phyloP scores from a whole-genome alignment of 768 basidiomycete species.

The Mrakia blollopis region DNA sequence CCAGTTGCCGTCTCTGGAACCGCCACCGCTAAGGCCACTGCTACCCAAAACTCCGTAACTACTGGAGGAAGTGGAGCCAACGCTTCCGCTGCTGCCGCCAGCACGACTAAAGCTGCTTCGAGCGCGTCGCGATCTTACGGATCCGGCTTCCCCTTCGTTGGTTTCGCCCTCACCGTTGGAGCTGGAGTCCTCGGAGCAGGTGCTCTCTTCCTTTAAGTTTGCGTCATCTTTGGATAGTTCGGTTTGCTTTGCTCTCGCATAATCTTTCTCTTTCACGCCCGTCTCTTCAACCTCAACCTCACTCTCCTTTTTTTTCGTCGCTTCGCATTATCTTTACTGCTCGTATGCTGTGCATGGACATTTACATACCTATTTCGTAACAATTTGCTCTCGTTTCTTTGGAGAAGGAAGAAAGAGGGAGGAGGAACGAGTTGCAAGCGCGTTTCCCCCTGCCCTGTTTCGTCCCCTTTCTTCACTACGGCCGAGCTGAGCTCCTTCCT shows the following conservation, averaged over 20 bases:
- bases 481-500: not conserved
- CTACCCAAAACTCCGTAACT: not conserved
- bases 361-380: not conserved
- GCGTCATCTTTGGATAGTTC: not conserved
- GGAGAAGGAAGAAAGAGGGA: not conserved
- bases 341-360: not conserved
- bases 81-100: not conserved
- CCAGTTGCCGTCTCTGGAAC: not conserved
- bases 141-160: constrained; percentile 15
- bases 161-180: constrained; percentile 17
- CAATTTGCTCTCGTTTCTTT: not conserved
- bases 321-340: not conserved
- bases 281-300: not conserved
- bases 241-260: not conserved
- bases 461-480: not conserved
- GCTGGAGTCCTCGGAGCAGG: constrained; percentile 29
- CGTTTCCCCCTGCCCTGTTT: not conserved
- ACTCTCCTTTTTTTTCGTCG: not conserved
- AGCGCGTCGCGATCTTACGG: not conserved
- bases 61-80: not conserved
- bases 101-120: not conserved
- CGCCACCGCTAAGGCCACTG: not conserved
- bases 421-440: not conserved
- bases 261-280: not conserved
- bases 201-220: constrained; percentile 25